Percentiles rank a stretch among this genome's conserved stretches.
These are phyloP conservation scores for Phytophthora idaei DNA, from an alignment of 352 stramenopile species.

Conservation along the genomic window DNA sequence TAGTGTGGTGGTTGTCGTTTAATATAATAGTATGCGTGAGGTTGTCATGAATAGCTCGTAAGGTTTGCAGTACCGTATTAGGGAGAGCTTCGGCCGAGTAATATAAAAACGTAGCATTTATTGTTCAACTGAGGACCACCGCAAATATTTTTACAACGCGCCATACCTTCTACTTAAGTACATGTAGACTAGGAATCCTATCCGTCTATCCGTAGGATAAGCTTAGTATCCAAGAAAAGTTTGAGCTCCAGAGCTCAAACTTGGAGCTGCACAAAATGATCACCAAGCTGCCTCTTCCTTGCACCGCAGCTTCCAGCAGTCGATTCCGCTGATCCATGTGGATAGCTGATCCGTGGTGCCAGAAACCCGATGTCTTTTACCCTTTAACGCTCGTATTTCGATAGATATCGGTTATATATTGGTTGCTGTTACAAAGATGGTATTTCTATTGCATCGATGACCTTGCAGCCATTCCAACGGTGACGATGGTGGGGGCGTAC, in stretches of 20 bases:
- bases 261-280: too few species aligned
- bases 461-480: conserved; percentile 1
- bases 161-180: too few species aligned
- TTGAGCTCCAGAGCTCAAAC: too few species aligned
- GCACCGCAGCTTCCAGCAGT: not conserved
- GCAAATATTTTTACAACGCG: too few species aligned
- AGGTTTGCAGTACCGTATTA: not conserved
- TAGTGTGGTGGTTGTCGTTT: conserved; percentile 18
- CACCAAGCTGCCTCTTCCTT: not conserved
- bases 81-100: not conserved
- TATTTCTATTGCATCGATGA: conserved; percentile 12
- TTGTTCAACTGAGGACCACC: too few species aligned
- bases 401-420: not conserved
- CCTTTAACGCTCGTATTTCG: not conserved
- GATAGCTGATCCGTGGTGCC: conserved; percentile 3
- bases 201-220: too few species aligned
- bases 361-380: not conserved
- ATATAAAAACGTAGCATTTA: not conserved
- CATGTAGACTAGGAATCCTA: too few species aligned
- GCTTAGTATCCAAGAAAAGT: too few species aligned
- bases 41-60: not conserved
- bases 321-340: conserved; percentile 13
- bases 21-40: not conserved
- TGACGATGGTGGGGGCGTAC: conserved; percentile 46
- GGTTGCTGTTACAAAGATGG: too few species aligned